A percentile compares a stretch with the other conserved stretches of the same genome.
These are phyloP conservation scores for Geosmithia flava DNA, from an alignment of 2,329 filamentous ascomycete species.

Conservation along the genomic window DNA sequence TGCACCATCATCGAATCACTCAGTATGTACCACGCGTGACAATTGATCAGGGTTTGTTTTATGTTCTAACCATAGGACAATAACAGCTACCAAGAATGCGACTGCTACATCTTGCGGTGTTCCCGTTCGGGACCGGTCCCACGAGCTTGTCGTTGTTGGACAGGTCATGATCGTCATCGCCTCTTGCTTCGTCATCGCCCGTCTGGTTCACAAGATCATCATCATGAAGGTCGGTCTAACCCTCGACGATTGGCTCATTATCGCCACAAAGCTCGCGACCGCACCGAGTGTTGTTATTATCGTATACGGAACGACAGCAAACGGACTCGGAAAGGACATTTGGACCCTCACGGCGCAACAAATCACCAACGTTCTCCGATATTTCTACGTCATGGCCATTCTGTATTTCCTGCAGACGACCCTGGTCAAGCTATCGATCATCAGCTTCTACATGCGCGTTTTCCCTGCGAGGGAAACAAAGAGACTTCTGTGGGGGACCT, in stretches of 20 bases:
- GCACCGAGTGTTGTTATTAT: slow-evolving; percentile 14
- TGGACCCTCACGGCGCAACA: slow-evolving; percentile 30
- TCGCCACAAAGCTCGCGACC: slow-evolving; percentile 4
- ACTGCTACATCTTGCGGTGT: slow-evolving; percentile 13
- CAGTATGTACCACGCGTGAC: not conserved
- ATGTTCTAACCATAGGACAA: not conserved
- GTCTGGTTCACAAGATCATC: slow-evolving; percentile 22
- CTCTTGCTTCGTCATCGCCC: slow-evolving; percentile 25
- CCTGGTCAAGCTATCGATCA: slow-evolving; percentile 35
- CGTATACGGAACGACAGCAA: slow-evolving; percentile 15
- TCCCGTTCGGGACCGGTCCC: slow-evolving; percentile 16
- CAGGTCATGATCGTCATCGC: slow-evolving; percentile 20
- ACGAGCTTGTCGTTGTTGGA: slow-evolving; percentile 19
- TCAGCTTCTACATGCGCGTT: slow-evolving; percentile 43
- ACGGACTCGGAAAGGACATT: slow-evolving; percentile 36
- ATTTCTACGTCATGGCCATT: slow-evolving; percentile 28
- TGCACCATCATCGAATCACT: not conserved
- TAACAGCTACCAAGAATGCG: slow-evolving; percentile 2
- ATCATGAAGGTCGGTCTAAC: slow-evolving; percentile 3
- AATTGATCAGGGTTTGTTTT: not conserved
- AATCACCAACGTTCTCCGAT: slow-evolving; percentile 29
- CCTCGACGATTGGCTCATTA: slow-evolving; percentile 8
- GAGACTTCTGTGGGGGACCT: slow-evolving; percentile 26
- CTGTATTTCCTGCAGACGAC: slow-evolving; percentile 33
- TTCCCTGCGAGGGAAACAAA: slow-evolving; percentile 29